Evolutionary conservation across 495 filamentous ascomycete species (phyloP).

Genomic region (Aspergillus bridgeri): DNA sequence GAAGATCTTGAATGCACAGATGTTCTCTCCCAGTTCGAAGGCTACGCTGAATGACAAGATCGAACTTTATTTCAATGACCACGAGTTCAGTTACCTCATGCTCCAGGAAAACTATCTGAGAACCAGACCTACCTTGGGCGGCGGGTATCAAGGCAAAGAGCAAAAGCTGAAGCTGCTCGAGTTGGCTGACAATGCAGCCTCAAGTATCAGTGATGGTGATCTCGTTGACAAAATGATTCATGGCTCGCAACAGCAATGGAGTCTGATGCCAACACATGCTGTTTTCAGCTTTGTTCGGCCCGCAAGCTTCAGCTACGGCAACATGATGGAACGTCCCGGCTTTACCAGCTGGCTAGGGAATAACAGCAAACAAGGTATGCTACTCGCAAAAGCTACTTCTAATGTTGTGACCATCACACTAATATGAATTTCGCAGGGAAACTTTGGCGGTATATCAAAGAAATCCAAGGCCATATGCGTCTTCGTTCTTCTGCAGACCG

Average conservation of each 20-base stretch:
- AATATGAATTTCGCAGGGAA: constrained; percentile 52
- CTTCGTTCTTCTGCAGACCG: constrained; percentile 88
- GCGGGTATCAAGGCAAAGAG: constrained; percentile 57
- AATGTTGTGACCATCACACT: constrained; percentile 8
- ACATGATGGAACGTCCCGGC: constrained; percentile 53
- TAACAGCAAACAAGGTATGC: constrained; percentile 77
- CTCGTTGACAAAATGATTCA: constrained; percentile 98
- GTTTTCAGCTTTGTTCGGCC: constrained; percentile 92
- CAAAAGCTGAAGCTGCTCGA: constrained; percentile 76
- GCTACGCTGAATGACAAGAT: constrained; percentile 93
- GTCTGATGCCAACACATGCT: constrained; percentile 95
- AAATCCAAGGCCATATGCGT: constrained; percentile 96
- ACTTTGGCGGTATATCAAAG: constrained; percentile 79
- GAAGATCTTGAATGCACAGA: constrained; percentile 83
- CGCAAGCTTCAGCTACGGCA: constrained; percentile 83
- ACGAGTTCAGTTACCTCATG: constrained; percentile 95
- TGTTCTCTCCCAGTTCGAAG: constrained; percentile 79
- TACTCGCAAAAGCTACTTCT: not conserved
- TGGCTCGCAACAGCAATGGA: constrained; percentile 96
- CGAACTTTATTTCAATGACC: constrained; percentile 98
- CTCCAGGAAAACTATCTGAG: constrained; percentile 96
- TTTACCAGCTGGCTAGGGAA: constrained; percentile 94
- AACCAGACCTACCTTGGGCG: constrained; percentile 66
- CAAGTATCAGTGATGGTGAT: constrained; percentile 96
- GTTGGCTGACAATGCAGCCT: constrained; percentile 78